Conservation (phyloP, 2,329 filamentous ascomycete species). For the Penicillium vulpinum region DNA sequence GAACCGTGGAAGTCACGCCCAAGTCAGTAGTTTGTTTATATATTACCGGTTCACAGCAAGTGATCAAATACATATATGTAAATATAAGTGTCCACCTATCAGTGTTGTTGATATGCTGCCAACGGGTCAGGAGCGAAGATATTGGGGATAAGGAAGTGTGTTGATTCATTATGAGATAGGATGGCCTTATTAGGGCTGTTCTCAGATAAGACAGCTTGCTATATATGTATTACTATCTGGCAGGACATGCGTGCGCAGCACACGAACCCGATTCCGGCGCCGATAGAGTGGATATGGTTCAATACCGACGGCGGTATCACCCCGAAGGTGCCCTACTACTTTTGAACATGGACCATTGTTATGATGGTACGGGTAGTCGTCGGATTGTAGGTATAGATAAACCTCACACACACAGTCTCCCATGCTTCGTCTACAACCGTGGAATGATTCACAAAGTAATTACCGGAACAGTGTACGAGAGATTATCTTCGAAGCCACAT, state of each 20-base stretch:
- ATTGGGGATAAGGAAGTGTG: not conserved
- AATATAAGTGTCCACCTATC: not conserved
- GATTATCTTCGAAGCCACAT: slow-evolving; percentile 21
- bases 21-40: not conserved
- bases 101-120: not conserved
- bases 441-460: not conserved
- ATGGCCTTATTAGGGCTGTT: too few species aligned
- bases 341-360: too few species aligned
- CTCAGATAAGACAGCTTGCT: not conserved
- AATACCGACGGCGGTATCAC: too few species aligned
- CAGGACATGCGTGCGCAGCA: too few species aligned
- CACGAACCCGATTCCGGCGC: too few species aligned
- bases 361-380: too few species aligned
- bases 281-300: too few species aligned
- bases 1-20: not conserved
- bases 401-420: not conserved
- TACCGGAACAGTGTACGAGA: slow-evolving; percentile 7
- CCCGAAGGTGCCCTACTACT: too few species aligned
- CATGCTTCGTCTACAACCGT: not conserved
- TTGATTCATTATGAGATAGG: not conserved
- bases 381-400: too few species aligned
- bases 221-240: too few species aligned
- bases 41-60: too few species aligned
- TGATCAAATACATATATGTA: not conserved
- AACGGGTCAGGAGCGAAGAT: not conserved